phyloP scores from a whole-genome alignment of 1,284 basidiomycete genomes.

The Cerrena zonata region DNA sequence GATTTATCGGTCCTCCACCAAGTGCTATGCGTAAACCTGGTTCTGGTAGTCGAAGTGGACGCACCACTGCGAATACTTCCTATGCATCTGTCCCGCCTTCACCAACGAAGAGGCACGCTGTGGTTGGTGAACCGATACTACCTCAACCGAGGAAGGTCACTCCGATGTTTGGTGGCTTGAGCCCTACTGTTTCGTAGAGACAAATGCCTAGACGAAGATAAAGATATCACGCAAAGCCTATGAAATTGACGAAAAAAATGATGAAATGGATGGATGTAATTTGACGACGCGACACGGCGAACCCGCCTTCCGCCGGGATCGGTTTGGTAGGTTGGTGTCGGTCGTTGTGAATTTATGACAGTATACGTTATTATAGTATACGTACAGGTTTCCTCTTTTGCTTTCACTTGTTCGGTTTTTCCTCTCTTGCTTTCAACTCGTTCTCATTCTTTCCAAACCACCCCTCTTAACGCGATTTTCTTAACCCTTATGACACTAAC shows the following conservation, averaged over 20 bases:
- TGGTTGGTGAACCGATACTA: neutral
- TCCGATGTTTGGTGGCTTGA: conserved; percentile 21
- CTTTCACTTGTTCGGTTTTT: no score
- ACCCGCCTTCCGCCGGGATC: no score
- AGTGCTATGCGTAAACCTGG: conserved; percentile 41
- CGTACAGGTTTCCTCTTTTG: no score
- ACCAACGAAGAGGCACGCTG: conserved; percentile 9
- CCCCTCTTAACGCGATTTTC: neutral
- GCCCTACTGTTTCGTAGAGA: no score
- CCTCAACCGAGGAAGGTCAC: conserved; percentile 20
- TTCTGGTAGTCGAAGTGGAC: neutral
- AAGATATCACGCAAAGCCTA: no score
- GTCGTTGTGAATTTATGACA: no score
- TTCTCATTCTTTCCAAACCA: neutral
- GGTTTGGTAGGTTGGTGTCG: no score
- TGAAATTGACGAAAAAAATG: no score
- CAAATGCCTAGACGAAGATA: no score
- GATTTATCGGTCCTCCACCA: conserved; percentile 68
- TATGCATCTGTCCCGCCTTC: conserved; percentile 6
- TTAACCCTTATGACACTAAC: neutral
- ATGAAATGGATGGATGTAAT: neutral
- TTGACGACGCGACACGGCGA: neutral
- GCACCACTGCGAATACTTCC: neutral
- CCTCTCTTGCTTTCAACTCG: no score
- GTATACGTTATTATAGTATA: no score